Evolutionary conservation across 768 basidiomycete genomes (phyloP).

Genomic region (Psilocybe cubensis): DNA sequence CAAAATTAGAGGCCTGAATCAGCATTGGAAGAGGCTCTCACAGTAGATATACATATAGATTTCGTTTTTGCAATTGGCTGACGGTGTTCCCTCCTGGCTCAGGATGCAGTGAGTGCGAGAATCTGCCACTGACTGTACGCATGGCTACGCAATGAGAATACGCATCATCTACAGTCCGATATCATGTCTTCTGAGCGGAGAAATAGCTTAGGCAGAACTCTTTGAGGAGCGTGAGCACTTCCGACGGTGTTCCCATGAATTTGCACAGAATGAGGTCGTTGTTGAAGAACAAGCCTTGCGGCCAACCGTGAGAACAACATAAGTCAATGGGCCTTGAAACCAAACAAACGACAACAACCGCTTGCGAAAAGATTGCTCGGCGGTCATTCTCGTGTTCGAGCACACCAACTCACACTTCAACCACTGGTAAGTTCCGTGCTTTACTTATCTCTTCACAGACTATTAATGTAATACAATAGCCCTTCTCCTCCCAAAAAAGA

Average conservation of each 20-base stretch:
- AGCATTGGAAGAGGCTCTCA: neutral
- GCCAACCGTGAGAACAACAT: neutral
- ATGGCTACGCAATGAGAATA: neutral
- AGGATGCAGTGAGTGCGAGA: neutral
- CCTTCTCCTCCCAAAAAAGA: neutral
- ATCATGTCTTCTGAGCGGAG: neutral
- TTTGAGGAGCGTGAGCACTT: neutral
- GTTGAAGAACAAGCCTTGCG: neutral
- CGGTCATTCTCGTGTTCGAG: neutral
- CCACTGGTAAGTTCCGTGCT: neutral
- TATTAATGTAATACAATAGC: neutral
- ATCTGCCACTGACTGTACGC: too few relatives aligned
- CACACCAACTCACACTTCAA: neutral
- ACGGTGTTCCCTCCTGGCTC: neutral
- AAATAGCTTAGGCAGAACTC: neutral
- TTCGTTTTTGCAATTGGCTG: neutral
- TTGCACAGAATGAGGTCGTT: neutral
- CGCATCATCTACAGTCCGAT: neutral
- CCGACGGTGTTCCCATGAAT: neutral
- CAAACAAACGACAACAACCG: slow-evolving; percentile 11
- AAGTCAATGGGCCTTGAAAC: neutral
- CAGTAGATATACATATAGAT: neutral
- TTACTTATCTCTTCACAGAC: neutral
- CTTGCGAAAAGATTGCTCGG: slow-evolving; percentile 2
- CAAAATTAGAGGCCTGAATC: neutral